phyloP scores from a whole-genome alignment of 1,284 basidiomycete genomes.

The Pseudozyma hubeiensis region DNA sequence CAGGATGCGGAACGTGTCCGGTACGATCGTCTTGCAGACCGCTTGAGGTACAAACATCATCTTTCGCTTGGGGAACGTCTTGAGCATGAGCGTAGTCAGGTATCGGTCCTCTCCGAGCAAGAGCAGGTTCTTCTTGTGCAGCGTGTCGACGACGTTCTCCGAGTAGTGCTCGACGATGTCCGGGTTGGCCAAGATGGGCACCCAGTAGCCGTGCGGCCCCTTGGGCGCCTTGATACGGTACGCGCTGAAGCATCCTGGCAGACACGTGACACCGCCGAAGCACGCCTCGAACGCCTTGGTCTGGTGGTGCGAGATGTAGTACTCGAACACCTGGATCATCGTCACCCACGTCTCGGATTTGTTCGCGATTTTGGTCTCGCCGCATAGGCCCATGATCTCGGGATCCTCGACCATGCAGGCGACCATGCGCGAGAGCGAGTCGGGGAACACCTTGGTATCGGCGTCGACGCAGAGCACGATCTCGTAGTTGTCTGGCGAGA shows the following conservation, averaged over 20 bases:
- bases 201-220: conserved; percentile 71
- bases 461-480: conserved; percentile 71
- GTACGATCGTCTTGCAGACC: conserved; percentile 71
- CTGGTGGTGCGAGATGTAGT: conserved; percentile 99
- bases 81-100: conserved; percentile 71
- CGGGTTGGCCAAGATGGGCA: conserved; percentile 71
- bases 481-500: conserved; percentile 70
- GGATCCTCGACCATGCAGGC: conserved; percentile 71
- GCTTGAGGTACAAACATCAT: conserved; percentile 71
- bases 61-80: conserved; percentile 72
- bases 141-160: conserved; percentile 71
- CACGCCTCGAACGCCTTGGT: conserved; percentile 72
- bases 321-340: conserved; percentile 83
- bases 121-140: conserved; percentile 72
- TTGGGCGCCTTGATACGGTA: conserved; percentile 72
- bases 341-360: conserved; percentile 72
- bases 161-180: conserved; percentile 72
- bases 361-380: conserved; percentile 72
- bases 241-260: conserved; percentile 71
- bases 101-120: conserved; percentile 71
- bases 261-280: conserved; percentile 71
- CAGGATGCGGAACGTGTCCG: conserved; percentile 71
- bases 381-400: conserved; percentile 72
- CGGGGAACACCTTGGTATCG: conserved; percentile 71
- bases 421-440: conserved; percentile 71